These are phyloP conservation scores for Cochlearia excelsa DNA, from an alignment of 345 rosid genomes.

Conservation along the genomic window DNA sequence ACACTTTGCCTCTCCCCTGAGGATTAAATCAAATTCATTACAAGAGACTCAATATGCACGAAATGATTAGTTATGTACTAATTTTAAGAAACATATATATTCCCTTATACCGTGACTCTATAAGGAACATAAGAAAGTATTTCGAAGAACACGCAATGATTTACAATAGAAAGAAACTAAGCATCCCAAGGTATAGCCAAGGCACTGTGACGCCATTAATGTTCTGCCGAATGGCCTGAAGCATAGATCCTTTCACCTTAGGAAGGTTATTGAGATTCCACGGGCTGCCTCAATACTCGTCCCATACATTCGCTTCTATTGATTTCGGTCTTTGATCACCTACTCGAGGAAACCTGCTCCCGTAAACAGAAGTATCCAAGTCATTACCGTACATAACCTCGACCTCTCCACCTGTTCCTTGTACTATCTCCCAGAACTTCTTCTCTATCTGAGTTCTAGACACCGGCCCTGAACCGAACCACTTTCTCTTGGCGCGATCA, in stretches of 20 bases:
- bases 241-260: constrained; percentile 88
- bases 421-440: constrained; percentile 94
- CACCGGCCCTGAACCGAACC: constrained; percentile 76
- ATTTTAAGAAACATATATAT: no score
- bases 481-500: constrained; percentile 78
- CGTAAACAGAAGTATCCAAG: constrained; percentile 82
- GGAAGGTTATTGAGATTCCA: constrained; percentile 99
- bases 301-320: constrained; percentile 59
- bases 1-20: constrained; percentile 98
- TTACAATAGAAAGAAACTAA: constrained; percentile 9
- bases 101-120: no score
- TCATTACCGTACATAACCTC: constrained; percentile 96
- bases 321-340: constrained; percentile 68
- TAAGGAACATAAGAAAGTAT: no score
- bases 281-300: constrained; percentile 68
- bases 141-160: no score
- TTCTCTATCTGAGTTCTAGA: constrained; percentile 75
- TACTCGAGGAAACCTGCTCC: constrained; percentile 87
- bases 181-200: constrained; percentile 91
- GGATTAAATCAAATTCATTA: not conserved
- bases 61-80: no score
- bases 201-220: constrained; percentile 95
- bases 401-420: constrained; percentile 79
- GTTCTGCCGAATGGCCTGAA: constrained; percentile 73
- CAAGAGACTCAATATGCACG: no score